Evolutionary conservation across 169 alveolate species (phyloP), one percentile per base, ranked within the genome.

Genomic region (Cryptosporidium parvum): DNA sequence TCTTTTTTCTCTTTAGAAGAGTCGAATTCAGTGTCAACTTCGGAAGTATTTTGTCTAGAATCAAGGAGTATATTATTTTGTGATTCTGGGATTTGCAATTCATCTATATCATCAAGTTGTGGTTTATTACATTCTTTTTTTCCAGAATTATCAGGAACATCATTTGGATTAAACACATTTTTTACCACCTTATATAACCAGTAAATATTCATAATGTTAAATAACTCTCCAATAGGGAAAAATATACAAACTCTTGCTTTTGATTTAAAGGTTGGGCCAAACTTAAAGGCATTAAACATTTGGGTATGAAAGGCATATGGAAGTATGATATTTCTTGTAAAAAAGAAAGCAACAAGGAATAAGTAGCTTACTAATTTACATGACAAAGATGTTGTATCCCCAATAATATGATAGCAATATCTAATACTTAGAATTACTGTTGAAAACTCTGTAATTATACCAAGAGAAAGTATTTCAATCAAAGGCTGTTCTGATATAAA

Each of bases 361-460:
- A 80, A 18, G 3, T 48, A 67, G 21, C 89, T 80, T 14, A 80
- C 75, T 10, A 80, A 42, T 65, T 80, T 80, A 16, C 89, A 80
- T 18, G 89, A 80, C 3, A 59, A 26, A 23, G 89, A 80, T 10
- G 45, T 29, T 5, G 73, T 61, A 18, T 80, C 89, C 5, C 89
- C 89, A 80, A 51, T 51, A 51, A 62, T 80, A 48, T 80, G 75
- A 45, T 80, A 80, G 21, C 89, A 80, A 31, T 80, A 80, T 62
- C 75, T 80, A n/a, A 80, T 80, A 42, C 75, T 80, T 48, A 80
- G 42, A 3, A 80, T 42, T 21, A 80, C 70, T 18, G 89, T 80
- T 23, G 89, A 80, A 16, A 58, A 65, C 44, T 80, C 89, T 62
- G 89, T 80, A 35, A 80, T 37, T 18, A 80, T 80, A 35, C 89